phyloP scores from a whole-genome alignment of 768 basidiomycete genomes.

The Lactarius deliciosus region DNA sequence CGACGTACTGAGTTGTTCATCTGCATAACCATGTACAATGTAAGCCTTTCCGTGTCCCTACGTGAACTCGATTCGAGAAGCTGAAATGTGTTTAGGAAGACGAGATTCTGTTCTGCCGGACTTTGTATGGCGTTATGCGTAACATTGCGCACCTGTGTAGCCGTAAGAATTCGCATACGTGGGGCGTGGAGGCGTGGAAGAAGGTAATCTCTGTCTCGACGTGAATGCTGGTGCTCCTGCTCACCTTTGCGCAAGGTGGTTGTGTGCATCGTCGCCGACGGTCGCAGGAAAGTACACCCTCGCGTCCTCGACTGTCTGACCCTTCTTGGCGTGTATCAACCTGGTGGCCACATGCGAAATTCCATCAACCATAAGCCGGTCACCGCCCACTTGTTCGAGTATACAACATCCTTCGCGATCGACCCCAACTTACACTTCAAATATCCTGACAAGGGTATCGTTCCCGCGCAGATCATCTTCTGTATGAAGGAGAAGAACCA shows the following conservation, averaged over 20 bases:
- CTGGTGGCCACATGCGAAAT: slow-evolving; percentile 58
- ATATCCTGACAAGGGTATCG: slow-evolving; percentile 89
- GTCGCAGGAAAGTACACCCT: slow-evolving; percentile 78
- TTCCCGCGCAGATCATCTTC: slow-evolving; percentile 92
- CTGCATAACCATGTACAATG: slow-evolving; percentile 96
- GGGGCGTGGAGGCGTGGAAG: slow-evolving; percentile 97
- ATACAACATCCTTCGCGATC: slow-evolving; percentile 76
- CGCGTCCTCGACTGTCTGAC: slow-evolving; percentile 87
- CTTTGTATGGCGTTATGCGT: slow-evolving; percentile 92
- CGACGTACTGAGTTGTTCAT: slow-evolving; percentile 89
- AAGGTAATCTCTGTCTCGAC: slow-evolving; percentile 50
- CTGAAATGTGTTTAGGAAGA: slow-evolving; percentile 56
- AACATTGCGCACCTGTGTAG: slow-evolving; percentile 81
- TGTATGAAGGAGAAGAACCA: slow-evolving; percentile 92
- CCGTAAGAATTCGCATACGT: slow-evolving; percentile 87
- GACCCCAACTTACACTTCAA: slow-evolving; percentile 80
- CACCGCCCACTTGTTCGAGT: slow-evolving; percentile 79
- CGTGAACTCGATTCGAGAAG: slow-evolving; percentile 8
- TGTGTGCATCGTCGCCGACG: slow-evolving; percentile 89
- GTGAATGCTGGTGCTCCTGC: background rate
- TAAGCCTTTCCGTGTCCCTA: slow-evolving; percentile 43
- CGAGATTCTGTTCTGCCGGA: slow-evolving; percentile 88
- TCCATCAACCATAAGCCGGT: slow-evolving; percentile 72
- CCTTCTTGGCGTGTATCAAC: slow-evolving; percentile 90
- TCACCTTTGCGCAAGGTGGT: slow-evolving; percentile 59